Evolutionary conservation across 805 yeast species (phyloP), one percentile per base, ranked within the genome.

Genomic region (Nematodospora valgi): DNA sequence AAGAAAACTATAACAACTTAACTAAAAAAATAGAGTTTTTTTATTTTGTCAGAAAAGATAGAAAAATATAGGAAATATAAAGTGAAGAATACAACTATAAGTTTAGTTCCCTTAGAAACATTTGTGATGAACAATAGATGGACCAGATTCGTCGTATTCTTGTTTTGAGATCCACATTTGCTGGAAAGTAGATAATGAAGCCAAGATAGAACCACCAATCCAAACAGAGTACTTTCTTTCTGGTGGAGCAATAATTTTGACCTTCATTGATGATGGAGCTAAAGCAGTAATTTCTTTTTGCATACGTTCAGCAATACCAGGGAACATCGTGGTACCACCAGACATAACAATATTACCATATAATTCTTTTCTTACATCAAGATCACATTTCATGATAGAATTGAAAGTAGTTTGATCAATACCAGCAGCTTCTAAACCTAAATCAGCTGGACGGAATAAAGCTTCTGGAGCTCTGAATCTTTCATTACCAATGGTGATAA

Each of bases 281-380:
- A 93, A 82, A 58, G 97, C 96, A 57, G 97, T 87, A 63, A 93
- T 88, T 78, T 93, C 98, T 86, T 91, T 91, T 80, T 91, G 98
- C 96, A 93, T 87, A 80, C 98, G 91, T 81, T 93, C 98, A 71
- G 97, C 97, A 70, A 93, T 89, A 78, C 98, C 98, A 74, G 97
- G 97, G 96, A 88, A 93, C 98, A 93, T 88, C 56, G 98, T 93
- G 59, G 98, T 89, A 85, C 98, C 98, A 80, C 98, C 98, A 54
- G 98, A 89, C 93, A 93, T 84, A 67, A 93, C 98, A 63, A 93
- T 93, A 84, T 93, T 93, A 74, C 95, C 94, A 79, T 93, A 93
- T 70, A 93, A 81, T 72, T 91, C 98, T 78, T 86, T 91, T 76
- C 98, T 86, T 56, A 93, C 96, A 74, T 93, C 98, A 58, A 93